Evolutionary conservation across 2,329 filamentous ascomycete species (phyloP), one percentile per base, ranked within the genome.

Genomic region (Talaromyces pinophilus): DNA sequence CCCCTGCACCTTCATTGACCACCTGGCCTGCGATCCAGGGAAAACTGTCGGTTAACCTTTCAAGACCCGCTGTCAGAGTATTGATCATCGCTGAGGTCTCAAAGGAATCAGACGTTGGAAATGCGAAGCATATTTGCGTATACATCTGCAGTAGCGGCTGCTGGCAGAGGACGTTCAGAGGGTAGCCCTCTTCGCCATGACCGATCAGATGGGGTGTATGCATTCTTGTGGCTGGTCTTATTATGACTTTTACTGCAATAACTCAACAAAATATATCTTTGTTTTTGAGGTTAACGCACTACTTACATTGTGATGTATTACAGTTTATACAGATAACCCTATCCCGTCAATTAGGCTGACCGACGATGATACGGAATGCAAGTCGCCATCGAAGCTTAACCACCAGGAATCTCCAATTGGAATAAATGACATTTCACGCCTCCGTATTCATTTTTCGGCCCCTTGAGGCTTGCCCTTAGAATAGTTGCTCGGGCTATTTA

Each of bases 21-120:
- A 83, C 78, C 35, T 81, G 76, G 2, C 83, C 84, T 3, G 82
- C 79, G 0, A 82, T 67, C 83, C 82, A 86, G 0, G 83, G 84
- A 61, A 44, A 44, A 44, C 42, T 19, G 42, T 44, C 42, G 17
- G 17, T 44, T 44, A 44, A 44, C 8, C 17, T 44, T 44, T 44
- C 17, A 5, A 44, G 42, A 8, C 42, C 42, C 17, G 42, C 42
- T 19, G 42, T 44, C 42, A 44, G 13, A 1, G 42, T 44, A 44
- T 44, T 8, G 17, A 44, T 44, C 42, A 44, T 44, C 5, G 42
- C 42, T 17, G 42, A 44, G 42, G 42, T 7, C 17, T 44, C 17
- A 17, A 44, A 44, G 19, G 17, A 44, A 44, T 44, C 42, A n/a
- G 42, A 44, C 19, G 42, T 44, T 44, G 42, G 17, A 19, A 44